Evolutionary conservation across 2,329 filamentous ascomycete species (phyloP), one percentile per base, ranked within the genome.

Genomic region (Sphaerulina populicola): DNA sequence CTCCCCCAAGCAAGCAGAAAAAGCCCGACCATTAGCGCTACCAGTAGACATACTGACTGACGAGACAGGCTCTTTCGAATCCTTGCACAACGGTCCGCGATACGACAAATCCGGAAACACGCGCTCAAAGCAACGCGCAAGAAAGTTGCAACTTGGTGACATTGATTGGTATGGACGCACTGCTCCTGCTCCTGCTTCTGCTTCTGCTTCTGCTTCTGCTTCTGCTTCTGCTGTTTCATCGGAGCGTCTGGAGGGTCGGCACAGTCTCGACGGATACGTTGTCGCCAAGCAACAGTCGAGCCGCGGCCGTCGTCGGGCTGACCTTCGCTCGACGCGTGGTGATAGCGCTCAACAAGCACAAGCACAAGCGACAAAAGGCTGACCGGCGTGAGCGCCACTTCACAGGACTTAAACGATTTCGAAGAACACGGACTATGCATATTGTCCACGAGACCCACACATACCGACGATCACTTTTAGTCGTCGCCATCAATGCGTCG

Each of bases 121-220:
- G 60, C 83, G 86, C 49, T 80, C 79, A 64, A 83, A 85, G 53
- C 89, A 95, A 68, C 85, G 90, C 57, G 83, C 86, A 52, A 82
- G 93, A 64, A 94, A 94, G 71, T 76, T 98, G 54, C 91, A 97
- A 68, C 79, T 97, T 53, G 95, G 88, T 70, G 93, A 98, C 71
- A 88, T 98, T 69, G 91, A 98, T 70, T 98, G 93, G 93, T 96
- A 91, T 74, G 62, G 52, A 51, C 49, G 44, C 15, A 42, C 47
- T 38, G 51, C 53, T 56, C 39, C 53, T 54, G 42, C 50, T 48
- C 37, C n/a, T n/a, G n/a, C n/a, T n/a, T n/a, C 47, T 38, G 51
- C 53, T 56, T 37, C 52, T 54, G 42, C 50, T 48, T 37, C 2
- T 18, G 18, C 18, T 18, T 18, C 53, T 49, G 51, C 53, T 57